Evolutionary conservation across 805 yeast species (phyloP).

Genomic region (Ogataea paradorogensis): DNA sequence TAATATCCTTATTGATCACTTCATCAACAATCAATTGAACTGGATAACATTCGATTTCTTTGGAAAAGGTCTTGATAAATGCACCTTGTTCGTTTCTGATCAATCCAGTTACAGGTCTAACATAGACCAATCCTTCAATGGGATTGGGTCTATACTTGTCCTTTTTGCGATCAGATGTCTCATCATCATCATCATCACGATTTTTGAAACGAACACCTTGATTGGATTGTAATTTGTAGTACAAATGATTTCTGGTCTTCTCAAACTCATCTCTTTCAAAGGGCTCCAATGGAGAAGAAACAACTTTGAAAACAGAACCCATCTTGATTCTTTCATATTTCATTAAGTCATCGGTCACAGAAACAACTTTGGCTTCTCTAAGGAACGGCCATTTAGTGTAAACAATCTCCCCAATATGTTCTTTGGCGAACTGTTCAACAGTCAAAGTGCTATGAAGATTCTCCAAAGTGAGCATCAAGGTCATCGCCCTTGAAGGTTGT

Average conservation of each 20-base stretch:
- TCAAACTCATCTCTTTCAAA: constrained; percentile 48
- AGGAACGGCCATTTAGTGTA: constrained; percentile 91
- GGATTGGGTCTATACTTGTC: constrained; percentile 18
- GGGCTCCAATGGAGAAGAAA: constrained; percentile 41
- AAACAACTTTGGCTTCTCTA: constrained; percentile 70
- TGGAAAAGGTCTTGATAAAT: constrained; percentile 64
- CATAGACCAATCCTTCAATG: constrained; percentile 60
- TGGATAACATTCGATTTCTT: constrained; percentile 59
- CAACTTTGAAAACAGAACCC: constrained; percentile 25
- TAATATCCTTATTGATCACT: constrained; percentile 68
- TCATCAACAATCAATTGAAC: constrained; percentile 74
- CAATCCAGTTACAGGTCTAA: constrained; percentile 76
- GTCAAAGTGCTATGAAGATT: constrained; percentile 54
- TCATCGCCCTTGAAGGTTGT: constrained; percentile 78
- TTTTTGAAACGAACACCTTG: constrained; percentile 46
- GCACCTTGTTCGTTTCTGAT: constrained; percentile 71
- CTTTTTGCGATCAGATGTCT: not conserved
- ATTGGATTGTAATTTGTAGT: constrained; percentile 42
- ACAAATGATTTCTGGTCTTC: constrained; percentile 39
- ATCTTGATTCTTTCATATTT: constrained; percentile 44
- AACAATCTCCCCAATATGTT: constrained; percentile 58
- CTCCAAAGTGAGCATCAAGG: constrained; percentile 64
- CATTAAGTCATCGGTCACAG: constrained; percentile 53
- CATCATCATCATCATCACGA: not conserved
- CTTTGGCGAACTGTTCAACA: constrained; percentile 61